Evolutionary conservation across 139 green algal species (phyloP).

Genomic region (Chlorella sp.): DNA sequence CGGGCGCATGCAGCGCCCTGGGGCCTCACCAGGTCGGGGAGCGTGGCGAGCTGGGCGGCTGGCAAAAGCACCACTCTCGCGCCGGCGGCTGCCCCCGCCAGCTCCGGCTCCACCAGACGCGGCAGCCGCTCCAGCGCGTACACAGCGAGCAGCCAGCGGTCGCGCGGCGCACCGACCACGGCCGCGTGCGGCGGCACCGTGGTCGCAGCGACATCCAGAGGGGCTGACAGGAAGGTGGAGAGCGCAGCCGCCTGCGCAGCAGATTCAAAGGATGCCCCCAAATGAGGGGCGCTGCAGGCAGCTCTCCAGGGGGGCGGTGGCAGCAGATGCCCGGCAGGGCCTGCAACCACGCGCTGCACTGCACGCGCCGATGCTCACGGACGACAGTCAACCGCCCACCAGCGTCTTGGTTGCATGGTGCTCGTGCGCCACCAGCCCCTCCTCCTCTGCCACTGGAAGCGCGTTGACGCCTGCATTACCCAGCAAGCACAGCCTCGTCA

Average conservation of each 20-base stretch:
- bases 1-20: too few relatives aligned
- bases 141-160: constrained; percentile 17
- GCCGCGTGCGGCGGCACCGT: constrained; percentile 15
- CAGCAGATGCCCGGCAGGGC: too few relatives aligned
- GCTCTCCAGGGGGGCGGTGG: too few relatives aligned
- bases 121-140: constrained; percentile 1
- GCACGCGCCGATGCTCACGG: too few relatives aligned
- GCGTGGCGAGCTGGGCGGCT: neutral
- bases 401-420: neutral
- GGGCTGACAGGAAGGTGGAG: neutral
- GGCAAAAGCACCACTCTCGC: constrained; percentile 22
- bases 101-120: neutral
- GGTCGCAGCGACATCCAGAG: neutral
- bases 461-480: constrained; percentile 12
- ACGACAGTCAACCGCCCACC: too few relatives aligned
- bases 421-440: neutral
- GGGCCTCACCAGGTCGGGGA: constrained; percentile 31
- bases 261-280: too few relatives aligned
- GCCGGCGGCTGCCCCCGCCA: neutral
- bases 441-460: neutral
- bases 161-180: neutral
- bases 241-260: neutral
- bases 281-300: too few relatives aligned
- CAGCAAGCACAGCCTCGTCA: too few relatives aligned
- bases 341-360: too few relatives aligned